Evolutionary conservation across 2,329 filamentous ascomycete species (phyloP).

Genomic region (Colletotrichum sp.): DNA sequence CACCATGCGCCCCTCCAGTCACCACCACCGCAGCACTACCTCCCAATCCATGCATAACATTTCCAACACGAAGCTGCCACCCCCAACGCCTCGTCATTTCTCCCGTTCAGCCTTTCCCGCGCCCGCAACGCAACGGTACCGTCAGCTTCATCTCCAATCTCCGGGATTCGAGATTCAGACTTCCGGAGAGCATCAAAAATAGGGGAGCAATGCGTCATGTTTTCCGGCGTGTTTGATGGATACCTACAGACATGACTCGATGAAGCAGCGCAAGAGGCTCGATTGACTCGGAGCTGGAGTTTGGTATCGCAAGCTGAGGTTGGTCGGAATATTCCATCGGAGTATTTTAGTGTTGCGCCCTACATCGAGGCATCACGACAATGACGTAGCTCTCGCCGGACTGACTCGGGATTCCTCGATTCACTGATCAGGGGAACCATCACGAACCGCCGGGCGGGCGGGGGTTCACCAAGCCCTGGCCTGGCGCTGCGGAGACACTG

Average conservation of each 20-base stretch:
- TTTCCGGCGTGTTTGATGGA: background rate
- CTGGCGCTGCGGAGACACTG: slow-evolving; percentile 12
- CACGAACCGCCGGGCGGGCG: slow-evolving; percentile 5
- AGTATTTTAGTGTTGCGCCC: background rate
- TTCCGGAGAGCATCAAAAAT: background rate
- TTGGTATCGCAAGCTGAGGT: background rate
- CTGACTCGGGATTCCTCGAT: slow-evolving; percentile 8
- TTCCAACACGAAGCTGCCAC: background rate
- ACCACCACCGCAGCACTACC: background rate
- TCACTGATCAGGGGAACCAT: slow-evolving; percentile 8
- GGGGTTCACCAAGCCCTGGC: slow-evolving; percentile 12
- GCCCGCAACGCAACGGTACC: background rate
- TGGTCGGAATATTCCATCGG: background rate
- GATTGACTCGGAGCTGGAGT: background rate
- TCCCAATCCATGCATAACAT: background rate
- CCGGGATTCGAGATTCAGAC: background rate
- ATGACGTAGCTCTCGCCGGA: background rate
- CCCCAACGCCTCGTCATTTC: background rate
- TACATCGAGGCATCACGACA: slow-evolving; percentile 3
- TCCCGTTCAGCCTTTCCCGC: background rate
- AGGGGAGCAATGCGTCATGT: slow-evolving; percentile 1
- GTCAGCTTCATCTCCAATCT: background rate
- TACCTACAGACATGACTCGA: slow-evolving; percentile 1
- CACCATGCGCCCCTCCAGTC: background rate
- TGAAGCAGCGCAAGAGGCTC: background rate